Evolutionary conservation across 2,329 filamentous ascomycete species (phyloP).

Genomic region (Aspergillus phoenicis): DNA sequence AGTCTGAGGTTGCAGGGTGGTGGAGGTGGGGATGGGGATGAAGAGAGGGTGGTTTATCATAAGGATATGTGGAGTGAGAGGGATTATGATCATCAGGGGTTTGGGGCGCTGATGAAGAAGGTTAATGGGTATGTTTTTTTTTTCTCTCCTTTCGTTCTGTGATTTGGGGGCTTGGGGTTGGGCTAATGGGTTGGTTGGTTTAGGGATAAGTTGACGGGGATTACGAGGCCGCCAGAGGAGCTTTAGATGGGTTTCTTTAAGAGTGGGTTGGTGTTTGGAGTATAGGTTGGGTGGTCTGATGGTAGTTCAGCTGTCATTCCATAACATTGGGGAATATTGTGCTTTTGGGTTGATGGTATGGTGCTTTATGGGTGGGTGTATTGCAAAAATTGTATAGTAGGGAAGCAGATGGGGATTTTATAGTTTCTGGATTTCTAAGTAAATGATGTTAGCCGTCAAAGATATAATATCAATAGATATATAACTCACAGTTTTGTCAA

Average conservation of each 20-base stretch:
- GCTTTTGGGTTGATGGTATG: too few species aligned
- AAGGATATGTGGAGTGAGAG: conserved; percentile 18
- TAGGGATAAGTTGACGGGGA: conserved; percentile 15
- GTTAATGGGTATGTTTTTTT: conserved; percentile 12
- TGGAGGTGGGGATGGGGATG: background rate
- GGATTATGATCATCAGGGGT: conserved; percentile 14
- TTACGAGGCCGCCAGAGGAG: conserved; percentile 13
- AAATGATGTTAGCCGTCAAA: too few species aligned
- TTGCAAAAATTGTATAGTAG: too few species aligned
- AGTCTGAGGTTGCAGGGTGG: conserved; percentile 11
- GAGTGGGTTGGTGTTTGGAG: too few species aligned
- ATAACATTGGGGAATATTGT: too few species aligned
- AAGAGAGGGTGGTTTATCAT: conserved; percentile 19
- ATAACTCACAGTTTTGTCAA: too few species aligned
- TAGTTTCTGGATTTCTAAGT: too few species aligned
- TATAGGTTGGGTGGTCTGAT: background rate
- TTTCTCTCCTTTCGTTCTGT: background rate
- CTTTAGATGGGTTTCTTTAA: background rate
- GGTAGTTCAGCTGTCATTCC: too few species aligned
- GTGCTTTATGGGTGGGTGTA: too few species aligned
- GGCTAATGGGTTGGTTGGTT: background rate
- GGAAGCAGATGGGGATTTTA: too few species aligned
- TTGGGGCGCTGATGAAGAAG: conserved; percentile 16
- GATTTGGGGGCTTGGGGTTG: background rate
- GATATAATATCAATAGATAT: too few species aligned